Percentiles rank a stretch among this genome's conserved stretches.
Conservation (phyloP, 176 grass and related monocot species). For the Hyparrhenia diplandra region DNA sequence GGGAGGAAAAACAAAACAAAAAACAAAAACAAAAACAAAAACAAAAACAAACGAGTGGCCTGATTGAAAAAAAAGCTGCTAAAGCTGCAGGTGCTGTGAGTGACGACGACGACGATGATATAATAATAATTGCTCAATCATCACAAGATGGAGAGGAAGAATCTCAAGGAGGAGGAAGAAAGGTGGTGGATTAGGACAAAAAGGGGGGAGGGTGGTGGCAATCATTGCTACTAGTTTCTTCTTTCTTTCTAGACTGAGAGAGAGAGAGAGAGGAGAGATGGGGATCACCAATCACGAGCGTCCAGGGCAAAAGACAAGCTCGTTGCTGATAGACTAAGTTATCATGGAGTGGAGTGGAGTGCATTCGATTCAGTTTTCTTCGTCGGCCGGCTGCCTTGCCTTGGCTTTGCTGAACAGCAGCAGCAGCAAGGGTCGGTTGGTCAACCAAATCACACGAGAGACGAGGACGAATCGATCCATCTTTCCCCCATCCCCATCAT, state of each 20-base stretch:
- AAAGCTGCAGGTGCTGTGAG: not conserved
- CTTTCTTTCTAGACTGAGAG: not conserved
- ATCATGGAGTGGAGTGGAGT: not conserved
- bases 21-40: no score
- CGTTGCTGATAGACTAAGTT: not conserved
- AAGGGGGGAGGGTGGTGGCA: slow-evolving; percentile 25
- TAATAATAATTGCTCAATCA: slow-evolving; percentile 40
- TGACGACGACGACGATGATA: not conserved
- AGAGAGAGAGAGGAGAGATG: not conserved
- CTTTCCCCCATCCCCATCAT: not conserved
- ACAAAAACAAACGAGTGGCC: not conserved
- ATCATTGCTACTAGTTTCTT: slow-evolving; percentile 37
- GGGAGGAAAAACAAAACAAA: no score
- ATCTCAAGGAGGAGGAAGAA: slow-evolving; percentile 29
- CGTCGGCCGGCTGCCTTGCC: not conserved
- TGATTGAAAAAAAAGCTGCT: slow-evolving; percentile 45
- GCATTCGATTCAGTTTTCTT: not conserved
- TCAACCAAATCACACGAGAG: not conserved
- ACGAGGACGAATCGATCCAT: not conserved
- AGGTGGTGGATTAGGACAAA: slow-evolving; percentile 48
- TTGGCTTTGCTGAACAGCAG: not conserved
- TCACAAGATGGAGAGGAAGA: slow-evolving; percentile 15
- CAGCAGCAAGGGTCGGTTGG: not conserved
- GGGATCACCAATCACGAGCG: slow-evolving; percentile 28
- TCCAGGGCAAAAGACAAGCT: not conserved